Conservation (phyloP, 2,329 filamentous ascomycete species). For the Pseudocercospora macadamiae region DNA sequence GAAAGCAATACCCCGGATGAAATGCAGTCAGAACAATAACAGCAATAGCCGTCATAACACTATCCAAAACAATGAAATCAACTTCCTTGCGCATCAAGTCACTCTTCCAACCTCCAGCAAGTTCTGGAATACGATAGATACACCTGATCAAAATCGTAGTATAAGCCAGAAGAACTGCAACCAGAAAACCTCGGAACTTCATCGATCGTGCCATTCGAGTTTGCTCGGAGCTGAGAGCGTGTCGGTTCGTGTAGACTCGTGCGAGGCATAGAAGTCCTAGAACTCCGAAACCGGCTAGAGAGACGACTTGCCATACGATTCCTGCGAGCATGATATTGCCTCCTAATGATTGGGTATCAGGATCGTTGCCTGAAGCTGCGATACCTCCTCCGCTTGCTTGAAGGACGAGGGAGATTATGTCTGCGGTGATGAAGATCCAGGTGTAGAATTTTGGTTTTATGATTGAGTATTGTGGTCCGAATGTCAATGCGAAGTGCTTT, state of each 20-base stretch:
- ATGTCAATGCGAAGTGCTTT: slow-evolving; percentile 50
- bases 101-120: slow-evolving; percentile 26
- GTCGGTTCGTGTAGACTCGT: slow-evolving; percentile 1
- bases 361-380: slow-evolving; percentile 30
- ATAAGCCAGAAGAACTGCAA: slow-evolving; percentile 14
- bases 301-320: slow-evolving; percentile 63
- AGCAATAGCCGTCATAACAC: slow-evolving; percentile 48
- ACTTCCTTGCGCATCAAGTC: slow-evolving; percentile 22
- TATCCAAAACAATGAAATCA: slow-evolving; percentile 27
- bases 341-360: slow-evolving; percentile 44
- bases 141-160: slow-evolving; percentile 25
- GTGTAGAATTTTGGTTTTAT: slow-evolving; percentile 50
- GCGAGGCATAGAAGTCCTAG: slow-evolving; percentile 1
- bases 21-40: slow-evolving; percentile 45
- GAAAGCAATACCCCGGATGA: slow-evolving; percentile 50
- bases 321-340: slow-evolving; percentile 68
- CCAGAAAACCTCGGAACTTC: slow-evolving; percentile 22
- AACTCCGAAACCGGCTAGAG: slow-evolving; percentile 58
- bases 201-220: not conserved
- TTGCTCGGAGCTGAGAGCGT: not conserved
- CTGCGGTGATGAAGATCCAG: slow-evolving; percentile 54
- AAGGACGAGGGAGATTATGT: slow-evolving; percentile 61
- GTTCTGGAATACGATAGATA: slow-evolving; percentile 27
- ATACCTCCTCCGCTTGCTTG: slow-evolving; percentile 60
- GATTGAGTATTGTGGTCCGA: slow-evolving; percentile 45